These are phyloP conservation scores for Saposhnikovia divaricata DNA, from an alignment of 129 eudicot genomes.

Conservation along the genomic window DNA sequence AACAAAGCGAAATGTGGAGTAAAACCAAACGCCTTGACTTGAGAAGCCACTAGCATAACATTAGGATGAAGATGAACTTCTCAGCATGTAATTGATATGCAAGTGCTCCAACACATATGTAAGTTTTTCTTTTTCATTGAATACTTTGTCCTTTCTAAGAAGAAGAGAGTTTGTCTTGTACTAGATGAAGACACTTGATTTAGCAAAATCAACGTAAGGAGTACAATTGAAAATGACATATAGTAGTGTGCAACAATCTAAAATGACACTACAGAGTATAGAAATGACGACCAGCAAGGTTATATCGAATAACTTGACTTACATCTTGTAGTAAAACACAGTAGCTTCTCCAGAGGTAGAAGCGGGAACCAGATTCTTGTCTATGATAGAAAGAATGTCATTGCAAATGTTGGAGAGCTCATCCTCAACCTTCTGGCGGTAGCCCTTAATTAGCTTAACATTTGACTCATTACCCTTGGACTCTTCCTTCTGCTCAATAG, in stretches of 20 bases:
- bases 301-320: slow-evolving; percentile 15
- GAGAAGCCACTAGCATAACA: background rate
- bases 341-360: slow-evolving; percentile 52
- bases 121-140: background rate
- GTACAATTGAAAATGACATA: background rate
- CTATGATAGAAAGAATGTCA: slow-evolving; percentile 49
- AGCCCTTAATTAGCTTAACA: slow-evolving; percentile 46
- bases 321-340: slow-evolving; percentile 62
- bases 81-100: background rate
- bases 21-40: background rate
- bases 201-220: background rate
- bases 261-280: background rate
- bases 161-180: background rate
- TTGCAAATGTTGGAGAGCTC: slow-evolving; percentile 50
- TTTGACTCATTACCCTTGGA: slow-evolving; percentile 47
- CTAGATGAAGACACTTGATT: background rate
- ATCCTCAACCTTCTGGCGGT: slow-evolving; percentile 55
- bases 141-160: background rate
- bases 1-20: background rate
- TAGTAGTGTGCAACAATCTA: background rate
- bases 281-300: background rate
- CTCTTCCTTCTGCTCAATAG: slow-evolving; percentile 61
- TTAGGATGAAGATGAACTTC: background rate
- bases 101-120: background rate
- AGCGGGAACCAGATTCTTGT: slow-evolving; percentile 47